Evolutionary conservation across 192 early-diverging fungal species (phyloP), one percentile per base, ranked within the genome.

Genomic region (Coemansia sp.): DNA sequence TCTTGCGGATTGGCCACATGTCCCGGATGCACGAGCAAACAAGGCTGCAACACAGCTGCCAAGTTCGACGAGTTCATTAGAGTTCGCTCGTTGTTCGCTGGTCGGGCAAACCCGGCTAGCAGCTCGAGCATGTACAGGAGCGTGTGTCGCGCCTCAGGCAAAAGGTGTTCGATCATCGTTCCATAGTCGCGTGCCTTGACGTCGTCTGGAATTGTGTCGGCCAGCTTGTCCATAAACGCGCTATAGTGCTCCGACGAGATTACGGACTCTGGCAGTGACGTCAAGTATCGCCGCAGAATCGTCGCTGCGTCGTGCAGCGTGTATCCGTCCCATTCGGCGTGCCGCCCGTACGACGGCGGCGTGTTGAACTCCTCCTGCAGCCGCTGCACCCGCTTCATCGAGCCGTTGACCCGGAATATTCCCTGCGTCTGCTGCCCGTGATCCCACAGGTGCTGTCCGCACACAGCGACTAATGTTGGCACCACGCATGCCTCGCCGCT

Each of bases 281-380:
- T 88, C 57, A 92, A 68, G 67, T 88, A 92, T 38, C 89, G 78
- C 4, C 89, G 85, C 57, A 91, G 74, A 37, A 93, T 74, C 39
- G 87, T 91, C 12, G 89, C 90, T n/a, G 87, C 87, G 68, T 92
- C 91, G 71, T 92, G 91, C 14, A 91, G 83, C 2, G 88, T 88
- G 71, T 87, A 92, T 21, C 83, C 83, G 39, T 75, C 54, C 88
- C 88, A 91, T 41, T 85, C 81, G 14, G 85, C 57, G 53, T 82
- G 69, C 11, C 85, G 82, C 2, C 91, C 91, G 59, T 90, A 92
- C 41, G 43, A 48, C 4, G 85, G 84, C 23, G 83, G 74, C 6
- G 75, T 75, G 74, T 91, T 88, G 70, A 92, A 92, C 38, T 82
- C 71, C 31, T 82, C 67, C 65, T 92, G 87, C 39, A 92, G 74